Evolutionary conservation across 441 rosid genomes (phyloP).

Genomic region (Kokia cookei): DNA sequence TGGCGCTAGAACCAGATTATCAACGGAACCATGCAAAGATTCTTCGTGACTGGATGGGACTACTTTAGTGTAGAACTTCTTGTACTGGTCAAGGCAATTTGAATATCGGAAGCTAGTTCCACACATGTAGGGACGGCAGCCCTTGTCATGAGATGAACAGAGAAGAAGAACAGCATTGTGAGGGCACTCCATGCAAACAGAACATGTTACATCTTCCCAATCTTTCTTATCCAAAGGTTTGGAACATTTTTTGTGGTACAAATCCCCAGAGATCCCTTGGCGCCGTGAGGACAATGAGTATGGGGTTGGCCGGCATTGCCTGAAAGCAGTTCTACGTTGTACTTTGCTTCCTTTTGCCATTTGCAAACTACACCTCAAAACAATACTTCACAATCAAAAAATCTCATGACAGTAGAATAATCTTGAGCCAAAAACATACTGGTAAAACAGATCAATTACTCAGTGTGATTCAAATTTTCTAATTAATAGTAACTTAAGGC

Average conservation of each 20-base stretch:
- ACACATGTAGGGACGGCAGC: constrained; percentile 97
- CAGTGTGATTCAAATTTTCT: not conserved
- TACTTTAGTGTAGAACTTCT: constrained; percentile 72
- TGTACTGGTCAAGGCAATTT: constrained; percentile 90
- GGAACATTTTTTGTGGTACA: constrained; percentile 40
- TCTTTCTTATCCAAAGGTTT: constrained; percentile 58
- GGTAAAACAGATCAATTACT: not conserved
- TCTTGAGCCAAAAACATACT: not conserved
- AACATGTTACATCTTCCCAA: constrained; percentile 86
- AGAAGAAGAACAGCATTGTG: constrained; percentile 97
- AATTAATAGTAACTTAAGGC: not conserved
- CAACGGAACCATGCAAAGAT: constrained; percentile 19
- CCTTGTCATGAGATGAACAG: constrained; percentile 93
- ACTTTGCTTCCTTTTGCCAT: constrained; percentile 80
- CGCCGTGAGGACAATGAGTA: constrained; percentile 38
- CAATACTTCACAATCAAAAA: not conserved
- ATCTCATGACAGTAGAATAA: not conserved
- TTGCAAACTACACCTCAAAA: constrained; percentile 17
- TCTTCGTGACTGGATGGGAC: constrained; percentile 25
- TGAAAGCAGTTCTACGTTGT: constrained; percentile 48
- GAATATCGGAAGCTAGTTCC: constrained; percentile 94
- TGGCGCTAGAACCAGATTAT: constrained; percentile 24
- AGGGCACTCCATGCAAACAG: constrained; percentile 97
- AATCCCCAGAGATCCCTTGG: constrained; percentile 27
- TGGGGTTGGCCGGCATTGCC: constrained; percentile 51